These are phyloP conservation scores for Trichoderma oligosporum DNA, from an alignment of 2,329 filamentous ascomycete species.

Conservation along the genomic window DNA sequence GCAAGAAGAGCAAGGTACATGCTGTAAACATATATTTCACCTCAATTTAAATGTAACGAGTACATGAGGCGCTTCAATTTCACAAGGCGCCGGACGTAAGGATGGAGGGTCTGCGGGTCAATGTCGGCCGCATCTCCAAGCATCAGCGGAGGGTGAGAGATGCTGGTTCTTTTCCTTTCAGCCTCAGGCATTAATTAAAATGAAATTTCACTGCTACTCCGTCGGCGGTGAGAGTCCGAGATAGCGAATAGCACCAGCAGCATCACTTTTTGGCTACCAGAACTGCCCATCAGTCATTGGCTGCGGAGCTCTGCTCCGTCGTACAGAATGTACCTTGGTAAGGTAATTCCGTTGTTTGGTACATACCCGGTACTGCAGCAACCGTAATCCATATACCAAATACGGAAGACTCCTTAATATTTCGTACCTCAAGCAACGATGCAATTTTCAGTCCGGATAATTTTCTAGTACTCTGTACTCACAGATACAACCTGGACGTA, in stretches of 20 bases:
- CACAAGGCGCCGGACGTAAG: neutral
- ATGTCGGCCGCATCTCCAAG: neutral
- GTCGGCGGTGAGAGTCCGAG: conserved; percentile 10
- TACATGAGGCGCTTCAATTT: too few relatives aligned
- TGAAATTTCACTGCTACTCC: neutral
- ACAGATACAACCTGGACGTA: neutral
- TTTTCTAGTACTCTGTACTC: neutral
- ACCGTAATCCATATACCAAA: neutral
- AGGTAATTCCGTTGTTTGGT: neutral
- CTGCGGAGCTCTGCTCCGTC: conserved; percentile 7
- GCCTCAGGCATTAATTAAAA: conserved; percentile 8
- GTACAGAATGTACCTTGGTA: neutral
- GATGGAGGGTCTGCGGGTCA: conserved; percentile 1
- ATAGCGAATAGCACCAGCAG: neutral
- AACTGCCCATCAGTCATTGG: neutral
- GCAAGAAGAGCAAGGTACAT: neutral
- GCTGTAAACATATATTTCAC: too few relatives aligned
- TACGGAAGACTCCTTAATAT: neutral
- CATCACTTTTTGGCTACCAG: neutral
- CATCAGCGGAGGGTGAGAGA: too few relatives aligned
- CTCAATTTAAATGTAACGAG: neutral
- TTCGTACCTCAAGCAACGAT: neutral
- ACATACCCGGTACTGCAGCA: neutral
- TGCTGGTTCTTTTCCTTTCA: neutral
- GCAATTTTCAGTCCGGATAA: conserved; percentile 4